A percentile compares a stretch with the other conserved stretches of the same genome.
Evolutionary conservation across 768 basidiomycete species (phyloP).

Genomic region (Coprinellus aureogranulatus): DNA sequence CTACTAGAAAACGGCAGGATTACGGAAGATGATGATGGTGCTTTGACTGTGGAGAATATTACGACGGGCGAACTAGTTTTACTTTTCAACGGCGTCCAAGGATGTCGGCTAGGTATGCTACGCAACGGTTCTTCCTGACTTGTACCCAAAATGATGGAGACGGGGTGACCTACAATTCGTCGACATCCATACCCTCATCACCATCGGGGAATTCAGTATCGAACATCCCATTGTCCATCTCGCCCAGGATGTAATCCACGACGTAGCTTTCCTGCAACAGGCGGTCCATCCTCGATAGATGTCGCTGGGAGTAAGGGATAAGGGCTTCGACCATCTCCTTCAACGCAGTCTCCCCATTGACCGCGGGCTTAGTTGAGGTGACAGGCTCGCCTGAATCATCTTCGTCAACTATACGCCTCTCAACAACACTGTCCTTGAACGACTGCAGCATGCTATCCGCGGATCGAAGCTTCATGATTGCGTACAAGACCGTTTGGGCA

Average conservation of each 20-base stretch:
- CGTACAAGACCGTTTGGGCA: conserved; percentile 81
- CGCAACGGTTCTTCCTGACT: conserved; percentile 11
- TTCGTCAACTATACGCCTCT: conserved; percentile 25
- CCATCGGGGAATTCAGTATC: conserved; percentile 43
- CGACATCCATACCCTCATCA: conserved; percentile 39
- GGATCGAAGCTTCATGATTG: conserved; percentile 72
- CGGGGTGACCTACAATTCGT: conserved; percentile 9
- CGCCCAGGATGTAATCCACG: conserved; percentile 82
- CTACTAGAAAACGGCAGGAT: conserved; percentile 60
- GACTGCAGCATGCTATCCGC: conserved; percentile 72
- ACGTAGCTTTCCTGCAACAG: conserved; percentile 94
- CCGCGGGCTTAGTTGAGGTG: conserved; percentile 1
- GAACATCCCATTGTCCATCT: conserved; percentile 84
- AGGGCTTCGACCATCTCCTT: conserved; percentile 82
- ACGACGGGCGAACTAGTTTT: conserved; percentile 61
- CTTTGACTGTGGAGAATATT: conserved; percentile 43
- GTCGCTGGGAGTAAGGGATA: conserved; percentile 93
- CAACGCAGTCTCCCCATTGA: conserved; percentile 36
- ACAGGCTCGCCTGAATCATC: conserved; percentile 10
- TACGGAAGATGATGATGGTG: conserved; percentile 44
- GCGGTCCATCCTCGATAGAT: conserved; percentile 79
- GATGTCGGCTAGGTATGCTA: conserved; percentile 60
- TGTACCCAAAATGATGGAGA: neutral
- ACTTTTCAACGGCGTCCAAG: conserved; percentile 70
- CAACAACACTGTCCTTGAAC: conserved; percentile 48